Base-by-base conservation (phyloP, 2,329 filamentous ascomycete species). In the Alternaria dauci region DNA sequence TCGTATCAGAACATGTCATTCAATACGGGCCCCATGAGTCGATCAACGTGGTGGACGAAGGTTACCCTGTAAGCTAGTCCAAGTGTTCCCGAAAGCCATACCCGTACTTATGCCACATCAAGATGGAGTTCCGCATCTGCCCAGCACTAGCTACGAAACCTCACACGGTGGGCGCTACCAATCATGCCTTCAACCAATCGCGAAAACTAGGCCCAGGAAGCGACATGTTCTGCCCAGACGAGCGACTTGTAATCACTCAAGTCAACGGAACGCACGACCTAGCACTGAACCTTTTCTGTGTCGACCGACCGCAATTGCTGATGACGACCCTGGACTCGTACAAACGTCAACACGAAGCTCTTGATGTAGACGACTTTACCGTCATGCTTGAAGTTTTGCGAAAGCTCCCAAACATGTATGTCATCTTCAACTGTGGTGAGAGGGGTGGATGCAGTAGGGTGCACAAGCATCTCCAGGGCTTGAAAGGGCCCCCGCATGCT, bases 401-500 rank as follows among this genome's bases (percentile, higher is more conserved):
- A 4, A 51, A 61, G 0, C 61, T 80, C 14, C 57, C 63, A 4
- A 70, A 62, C 6, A 75, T 81, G 59, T 77, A 81, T 57, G 69
- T 78, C 14, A 80, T 85, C 18, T 85, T 79, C 71, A 85, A 85
- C 63, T 83, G 83, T 67, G 78, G 79, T 0, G 74, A 77, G 39
- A 73, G 73, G 4, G 80, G 79, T 7, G 83, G 83, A 1, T 82
- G 81, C 54, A 84, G 81, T 53, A 68, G 83, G 9, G 67, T 80
- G 50, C 84, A 85, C 62, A 85, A 85, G 69, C 83, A 85, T 71
- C 60, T 85, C 60, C 83, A 85, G 62, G 64, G 80, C 1, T 67
- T 83, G 14, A 56, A 54, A 5, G 74, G 74, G 2, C 72, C 73
- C 7, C 80, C 80, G 0, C 71, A 66, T 51, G 70, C 71, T 2